Evolutionary conservation across 2,329 filamentous ascomycete genomes (phyloP).

Genomic region (Pseudocercospora fijiensis): DNA sequence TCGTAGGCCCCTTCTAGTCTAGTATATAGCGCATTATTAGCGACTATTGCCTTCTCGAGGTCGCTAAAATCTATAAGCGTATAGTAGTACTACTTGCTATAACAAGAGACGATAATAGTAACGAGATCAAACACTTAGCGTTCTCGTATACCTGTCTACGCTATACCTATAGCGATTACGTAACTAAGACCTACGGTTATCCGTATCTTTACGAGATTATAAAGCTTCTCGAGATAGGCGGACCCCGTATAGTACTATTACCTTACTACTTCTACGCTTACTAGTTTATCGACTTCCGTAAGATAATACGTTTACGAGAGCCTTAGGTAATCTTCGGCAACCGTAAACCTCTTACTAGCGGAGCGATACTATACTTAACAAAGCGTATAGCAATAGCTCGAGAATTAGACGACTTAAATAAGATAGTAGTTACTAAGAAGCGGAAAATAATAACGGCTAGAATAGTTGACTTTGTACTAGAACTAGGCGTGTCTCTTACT

Average conservation of each 20-base stretch:
- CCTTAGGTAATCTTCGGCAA: background rate
- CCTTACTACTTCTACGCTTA: background rate
- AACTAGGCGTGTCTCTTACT: no score
- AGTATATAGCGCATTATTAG: background rate
- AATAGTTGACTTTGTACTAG: no score
- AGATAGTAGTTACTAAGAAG: background rate
- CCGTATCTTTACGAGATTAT: no score
- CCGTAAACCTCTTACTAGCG: background rate
- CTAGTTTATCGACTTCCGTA: no score
- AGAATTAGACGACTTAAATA: background rate
- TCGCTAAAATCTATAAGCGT: background rate
- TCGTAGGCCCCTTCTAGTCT: background rate
- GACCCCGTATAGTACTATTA: background rate
- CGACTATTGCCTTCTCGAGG: background rate
- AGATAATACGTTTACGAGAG: background rate
- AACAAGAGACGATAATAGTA: background rate
- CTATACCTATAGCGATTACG: background rate
- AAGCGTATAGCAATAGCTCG: no score
- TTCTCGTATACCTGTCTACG: background rate
- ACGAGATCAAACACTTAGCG: no score
- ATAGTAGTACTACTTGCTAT: background rate
- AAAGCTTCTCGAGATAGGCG: background rate
- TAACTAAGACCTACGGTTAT: background rate
- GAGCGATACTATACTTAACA: no score
- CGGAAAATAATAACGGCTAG: background rate